phyloP scores from a whole-genome alignment of 2,329 filamentous ascomycete genomes.

The Talaromyces sp. region DNA sequence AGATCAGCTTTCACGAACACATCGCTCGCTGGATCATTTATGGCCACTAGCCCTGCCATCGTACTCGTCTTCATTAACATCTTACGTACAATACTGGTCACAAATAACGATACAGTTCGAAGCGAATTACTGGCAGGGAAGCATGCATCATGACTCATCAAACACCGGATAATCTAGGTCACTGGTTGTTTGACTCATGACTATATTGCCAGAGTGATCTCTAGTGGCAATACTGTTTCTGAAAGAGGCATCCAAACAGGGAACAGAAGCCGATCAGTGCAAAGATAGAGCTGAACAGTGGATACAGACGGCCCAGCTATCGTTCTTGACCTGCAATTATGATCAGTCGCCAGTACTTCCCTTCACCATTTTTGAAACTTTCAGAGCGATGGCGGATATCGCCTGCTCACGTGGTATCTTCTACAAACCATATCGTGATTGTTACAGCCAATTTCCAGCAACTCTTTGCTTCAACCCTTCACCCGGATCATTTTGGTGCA shows the following conservation, averaged over 20 bases:
- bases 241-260: background rate
- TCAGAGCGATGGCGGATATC: background rate
- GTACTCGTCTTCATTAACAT: background rate
- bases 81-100: background rate
- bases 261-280: background rate
- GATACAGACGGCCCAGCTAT: background rate
- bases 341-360: background rate
- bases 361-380: background rate
- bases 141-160: conserved; percentile 7
- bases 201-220: background rate
- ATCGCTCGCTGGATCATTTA: background rate
- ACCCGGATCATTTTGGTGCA: background rate
- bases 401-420: background rate
- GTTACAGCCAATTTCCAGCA: background rate
- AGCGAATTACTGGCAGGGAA: background rate
- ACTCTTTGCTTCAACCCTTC: background rate
- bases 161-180: background rate
- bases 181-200: background rate
- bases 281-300: background rate
- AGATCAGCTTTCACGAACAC: background rate
- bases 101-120: background rate
- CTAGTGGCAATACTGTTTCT: background rate
- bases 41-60: too few relatives aligned
- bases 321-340: background rate
- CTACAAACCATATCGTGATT: background rate